Evolutionary conservation across 169 alveolate species (phyloP).

Genomic region (Plasmodium berghei): DNA sequence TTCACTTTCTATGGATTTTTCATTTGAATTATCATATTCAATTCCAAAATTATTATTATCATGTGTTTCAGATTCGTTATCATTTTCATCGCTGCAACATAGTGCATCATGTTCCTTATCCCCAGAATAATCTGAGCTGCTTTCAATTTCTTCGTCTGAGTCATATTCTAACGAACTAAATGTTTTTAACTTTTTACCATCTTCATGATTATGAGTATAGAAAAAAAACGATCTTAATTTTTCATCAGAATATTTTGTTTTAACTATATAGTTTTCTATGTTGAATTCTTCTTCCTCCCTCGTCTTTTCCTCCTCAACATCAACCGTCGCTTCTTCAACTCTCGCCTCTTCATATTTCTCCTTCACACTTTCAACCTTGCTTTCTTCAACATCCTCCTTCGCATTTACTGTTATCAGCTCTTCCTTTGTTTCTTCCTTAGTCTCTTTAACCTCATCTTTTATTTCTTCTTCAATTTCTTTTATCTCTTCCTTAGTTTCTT

Average conservation of each 20-base stretch:
- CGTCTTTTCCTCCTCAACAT: not conserved
- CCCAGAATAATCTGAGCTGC: conserved; percentile 17
- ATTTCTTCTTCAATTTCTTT: not conserved
- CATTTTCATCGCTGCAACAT: conserved; percentile 27
- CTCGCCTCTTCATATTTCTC: too few species aligned
- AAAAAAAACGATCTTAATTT: conserved; percentile 46
- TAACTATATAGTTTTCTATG: conserved; percentile 34
- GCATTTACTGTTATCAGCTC: not conserved
- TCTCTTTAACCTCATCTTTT: not conserved
- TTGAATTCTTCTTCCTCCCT: conserved; percentile 22
- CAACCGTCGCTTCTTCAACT: not conserved
- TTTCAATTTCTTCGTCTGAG: conserved; percentile 53
- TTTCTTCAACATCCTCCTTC: not conserved
- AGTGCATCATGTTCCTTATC: conserved; percentile 29
- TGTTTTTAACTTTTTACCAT: conserved; percentile 1
- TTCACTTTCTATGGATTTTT: conserved; percentile 38
- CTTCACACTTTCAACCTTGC: not conserved
- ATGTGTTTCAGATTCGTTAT: conserved; percentile 28
- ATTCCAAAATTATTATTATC: not conserved
- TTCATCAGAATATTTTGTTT: conserved; percentile 53
- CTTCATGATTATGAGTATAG: conserved; percentile 18
- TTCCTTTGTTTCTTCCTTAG: not conserved
- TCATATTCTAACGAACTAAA: conserved; percentile 32
- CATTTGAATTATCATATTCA: conserved; percentile 7
- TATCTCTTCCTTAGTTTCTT: not conserved